Evolutionary conservation across 352 stramenopile genomes (phyloP), one percentile per base, ranked within the genome.

Genomic region (Globisporangium camurandrum): DNA sequence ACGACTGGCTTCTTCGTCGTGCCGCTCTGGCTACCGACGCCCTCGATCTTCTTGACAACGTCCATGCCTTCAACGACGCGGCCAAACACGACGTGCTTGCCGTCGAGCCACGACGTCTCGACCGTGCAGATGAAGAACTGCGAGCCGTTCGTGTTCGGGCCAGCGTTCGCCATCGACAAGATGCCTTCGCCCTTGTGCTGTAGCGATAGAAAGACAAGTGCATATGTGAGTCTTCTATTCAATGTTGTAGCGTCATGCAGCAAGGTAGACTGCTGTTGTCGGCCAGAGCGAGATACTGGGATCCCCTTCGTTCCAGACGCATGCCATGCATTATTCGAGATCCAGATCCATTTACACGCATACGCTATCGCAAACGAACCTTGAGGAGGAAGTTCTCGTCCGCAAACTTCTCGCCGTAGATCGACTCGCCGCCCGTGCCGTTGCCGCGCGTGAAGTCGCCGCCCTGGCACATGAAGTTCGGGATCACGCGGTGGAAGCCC

Each of bases 101-200:
- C 87, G 62, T 96, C 88, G 56, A 97, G 66, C 86, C 86, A 96
- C 54, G 78, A 74, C 45, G 87, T 96, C 68, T 87, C 70, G 33
- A 91, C 87, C 28, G 85, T 96, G 73, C 81, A 94, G 49, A 99
- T 95, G 71, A 98, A 98, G 71, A 99, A 99, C 71, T 98, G 93
- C 59, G 87, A 97, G 46, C 90, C 88, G 71, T 99, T 98, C 17
- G 94, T 98, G 80, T 99, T 84, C n/a, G 79, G 80, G 11, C 96
- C 96, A 27, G 84, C 84, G 71, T 99, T 99, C 26, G 95, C 96
- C 94, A 98, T 98, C 37, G 85, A 96, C 36, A 99, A 62, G 22
- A 97, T 89, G 39, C 94, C 95, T 36, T 87, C 71, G 42, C 83
- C 73, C 63, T 84, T 88, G 80, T 99, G 96, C 60, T 88, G 30